Base-by-base conservation (phyloP, 2,329 filamentous ascomycete species). In the Colletotrichum nymphaeae region DNA sequence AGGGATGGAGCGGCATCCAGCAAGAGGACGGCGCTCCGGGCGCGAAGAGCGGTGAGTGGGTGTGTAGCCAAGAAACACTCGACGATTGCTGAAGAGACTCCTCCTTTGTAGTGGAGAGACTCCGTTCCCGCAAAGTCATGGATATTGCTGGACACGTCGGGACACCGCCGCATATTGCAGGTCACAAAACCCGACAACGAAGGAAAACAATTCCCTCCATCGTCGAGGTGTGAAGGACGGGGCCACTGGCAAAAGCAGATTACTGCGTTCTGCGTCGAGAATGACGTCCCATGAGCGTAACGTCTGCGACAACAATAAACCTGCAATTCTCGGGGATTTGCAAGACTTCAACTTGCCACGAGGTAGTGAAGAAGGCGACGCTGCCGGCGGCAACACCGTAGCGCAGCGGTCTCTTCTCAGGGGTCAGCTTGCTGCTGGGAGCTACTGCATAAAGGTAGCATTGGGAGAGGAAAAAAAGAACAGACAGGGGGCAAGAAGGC, bases 21-120 rank as follows among this genome's bases (percentile, higher is more conserved):
- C 60, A 49, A 60, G 56, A 32, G 60, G 59, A 12, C 49, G 24
- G 58, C n/a, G 57, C 37, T 26, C 55, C 55, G 19, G 62, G 32
- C 56, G 56, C 58, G 72, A 64, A 68, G 46, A 72, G 69, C 59
- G 69, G 68, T 72, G 68, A 72, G 24, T 32, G 53, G 19, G 73
- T 24, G 70, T 75, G 35, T 59, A 56, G 6, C 59, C 64, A 37
- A 66, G 69, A 4, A 63, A 35, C 19, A 28, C 14, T 30, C 42
- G 42, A 46, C 42, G 42, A 30, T 32, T 52, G n/a, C 42, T 32
- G 19, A 24, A 32, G 26, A 63, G 42, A 53, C n/a, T 24, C 42
- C 26, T 30, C n/a, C 60, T 30, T 9, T 52, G 42, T 53, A 42
- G 60, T 46, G 42, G 12, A 24, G 46, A 4, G 60, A 22, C 60